Percentiles rank a stretch among this genome's conserved stretches.
Evolutionary conservation across 495 filamentous ascomycete species (phyloP).

Genomic region (Hyaloscypha bicolor): DNA sequence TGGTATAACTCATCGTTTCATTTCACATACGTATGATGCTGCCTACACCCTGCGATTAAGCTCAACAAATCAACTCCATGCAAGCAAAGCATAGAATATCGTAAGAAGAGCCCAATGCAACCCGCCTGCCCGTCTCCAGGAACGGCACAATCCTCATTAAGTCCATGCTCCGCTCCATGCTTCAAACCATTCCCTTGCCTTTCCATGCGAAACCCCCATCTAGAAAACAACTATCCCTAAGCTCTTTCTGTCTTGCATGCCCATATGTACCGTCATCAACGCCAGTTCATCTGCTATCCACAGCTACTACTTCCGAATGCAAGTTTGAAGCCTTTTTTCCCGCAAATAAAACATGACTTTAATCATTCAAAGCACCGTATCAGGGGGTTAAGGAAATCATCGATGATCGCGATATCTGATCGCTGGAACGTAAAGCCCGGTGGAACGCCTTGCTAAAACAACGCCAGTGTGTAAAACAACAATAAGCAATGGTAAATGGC

Average conservation of each 20-base stretch:
- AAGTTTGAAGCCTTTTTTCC: constrained; percentile 1
- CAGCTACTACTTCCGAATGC: constrained; percentile 4
- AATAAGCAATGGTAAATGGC: constrained; percentile 16
- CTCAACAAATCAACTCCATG: not conserved
- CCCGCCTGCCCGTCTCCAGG: not conserved
- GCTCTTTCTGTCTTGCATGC: not conserved
- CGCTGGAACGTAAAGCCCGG: constrained; percentile 11
- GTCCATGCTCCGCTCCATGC: not conserved
- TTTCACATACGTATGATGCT: not conserved
- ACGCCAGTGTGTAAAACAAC: constrained; percentile 12
- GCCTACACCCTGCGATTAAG: not conserved
- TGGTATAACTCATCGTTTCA: not conserved
- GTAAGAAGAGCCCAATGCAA: not conserved
- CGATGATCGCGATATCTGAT: not conserved
- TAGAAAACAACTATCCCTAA: not conserved
- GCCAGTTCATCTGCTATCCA: not conserved
- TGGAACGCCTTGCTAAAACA: constrained; percentile 26
- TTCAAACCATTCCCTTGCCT: not conserved
- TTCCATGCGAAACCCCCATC: not conserved
- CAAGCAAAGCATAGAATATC: not conserved
- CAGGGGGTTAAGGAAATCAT: not conserved
- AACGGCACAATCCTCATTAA: not conserved
- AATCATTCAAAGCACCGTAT: constrained; percentile 5
- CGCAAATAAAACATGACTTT: not conserved
- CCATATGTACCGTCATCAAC: not conserved